phyloP scores from a whole-genome alignment of 2,329 filamentous ascomycete genomes.

The Byssothecium circinans region DNA sequence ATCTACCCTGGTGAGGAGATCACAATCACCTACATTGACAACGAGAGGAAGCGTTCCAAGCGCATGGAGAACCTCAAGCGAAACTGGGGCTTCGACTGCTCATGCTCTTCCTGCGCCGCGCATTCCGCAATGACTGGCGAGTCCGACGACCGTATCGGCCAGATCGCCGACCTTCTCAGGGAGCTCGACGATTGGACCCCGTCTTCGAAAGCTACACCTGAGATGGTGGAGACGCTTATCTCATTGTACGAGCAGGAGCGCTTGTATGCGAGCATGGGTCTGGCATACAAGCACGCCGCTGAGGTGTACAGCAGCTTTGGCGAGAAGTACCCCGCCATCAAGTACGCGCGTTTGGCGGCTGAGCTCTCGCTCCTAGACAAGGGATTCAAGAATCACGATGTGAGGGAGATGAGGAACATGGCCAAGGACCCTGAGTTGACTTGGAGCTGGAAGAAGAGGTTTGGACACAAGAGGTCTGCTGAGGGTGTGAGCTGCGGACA shows the following conservation, averaged over 20 bases:
- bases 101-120: slow-evolving; percentile 42
- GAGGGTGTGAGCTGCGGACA: slow-evolving; percentile 28
- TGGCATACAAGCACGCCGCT: slow-evolving; percentile 45
- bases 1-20: slow-evolving; percentile 47
- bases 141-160: slow-evolving; percentile 39
- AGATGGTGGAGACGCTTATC: slow-evolving; percentile 41
- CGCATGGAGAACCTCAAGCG: slow-evolving; percentile 35
- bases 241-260: slow-evolving; percentile 43
- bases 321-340: slow-evolving; percentile 30
- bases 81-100: slow-evolving; percentile 47
- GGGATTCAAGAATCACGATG: slow-evolving; percentile 31
- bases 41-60: slow-evolving; percentile 31
- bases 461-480: slow-evolving; percentile 21
- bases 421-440: slow-evolving; percentile 26
- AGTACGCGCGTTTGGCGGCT: slow-evolving; percentile 31
- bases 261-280: slow-evolving; percentile 40
- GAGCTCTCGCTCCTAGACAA: slow-evolving; percentile 36
- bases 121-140: slow-evolving; percentile 24
- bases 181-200: slow-evolving; percentile 34
- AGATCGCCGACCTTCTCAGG: slow-evolving; percentile 36
- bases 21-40: slow-evolving; percentile 48
- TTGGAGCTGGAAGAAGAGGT: slow-evolving; percentile 40
- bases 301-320: slow-evolving; percentile 44
- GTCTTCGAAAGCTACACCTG: slow-evolving; percentile 26
- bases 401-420: slow-evolving; percentile 32